These are phyloP conservation scores for Hypocreales sp. DNA, from an alignment of 2,329 filamentous ascomycete genomes.

Conservation along the genomic window DNA sequence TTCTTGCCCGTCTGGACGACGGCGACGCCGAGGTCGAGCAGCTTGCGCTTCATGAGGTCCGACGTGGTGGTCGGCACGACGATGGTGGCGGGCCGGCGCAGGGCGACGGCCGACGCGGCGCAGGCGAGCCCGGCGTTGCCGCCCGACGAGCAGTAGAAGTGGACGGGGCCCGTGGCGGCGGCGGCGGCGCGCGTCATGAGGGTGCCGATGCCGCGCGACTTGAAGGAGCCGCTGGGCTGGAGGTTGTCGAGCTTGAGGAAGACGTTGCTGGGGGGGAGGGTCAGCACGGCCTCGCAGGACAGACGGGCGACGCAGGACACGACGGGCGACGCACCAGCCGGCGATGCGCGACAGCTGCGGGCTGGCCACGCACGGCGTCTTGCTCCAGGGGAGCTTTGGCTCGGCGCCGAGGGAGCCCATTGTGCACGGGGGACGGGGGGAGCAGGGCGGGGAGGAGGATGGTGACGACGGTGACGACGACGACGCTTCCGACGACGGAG, in stretches of 20 bases:
- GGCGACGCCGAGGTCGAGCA: constrained; percentile 50
- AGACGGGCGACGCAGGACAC: too few species aligned
- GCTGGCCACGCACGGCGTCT: constrained; percentile 57
- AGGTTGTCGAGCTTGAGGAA: constrained; percentile 77
- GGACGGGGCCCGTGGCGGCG: constrained; percentile 21
- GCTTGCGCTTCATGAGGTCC: constrained; percentile 54
- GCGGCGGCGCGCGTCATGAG: constrained; percentile 36
- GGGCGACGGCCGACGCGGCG: constrained; percentile 51
- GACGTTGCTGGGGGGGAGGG: constrained; percentile 39
- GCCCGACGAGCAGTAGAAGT: constrained; percentile 69
- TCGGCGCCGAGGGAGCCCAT: constrained; percentile 26
- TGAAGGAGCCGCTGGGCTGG: constrained; percentile 77
- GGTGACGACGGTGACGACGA: background rate
- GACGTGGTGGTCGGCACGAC: constrained; percentile 55
- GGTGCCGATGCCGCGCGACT: constrained; percentile 63
- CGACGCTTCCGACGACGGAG: too few species aligned
- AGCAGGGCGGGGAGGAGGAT: background rate
- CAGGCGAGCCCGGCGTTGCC: constrained; percentile 79
- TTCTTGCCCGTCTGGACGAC: constrained; percentile 54
- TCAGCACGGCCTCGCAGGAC: background rate
- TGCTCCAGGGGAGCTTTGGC: constrained; percentile 43
- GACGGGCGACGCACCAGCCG: constrained; percentile 43
- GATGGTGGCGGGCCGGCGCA: constrained; percentile 55
- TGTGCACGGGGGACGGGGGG: constrained; percentile 1
- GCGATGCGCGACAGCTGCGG: constrained; percentile 50